Conservation (phyloP, 306 rosid species). For the Cucurbita pepo region DNA sequence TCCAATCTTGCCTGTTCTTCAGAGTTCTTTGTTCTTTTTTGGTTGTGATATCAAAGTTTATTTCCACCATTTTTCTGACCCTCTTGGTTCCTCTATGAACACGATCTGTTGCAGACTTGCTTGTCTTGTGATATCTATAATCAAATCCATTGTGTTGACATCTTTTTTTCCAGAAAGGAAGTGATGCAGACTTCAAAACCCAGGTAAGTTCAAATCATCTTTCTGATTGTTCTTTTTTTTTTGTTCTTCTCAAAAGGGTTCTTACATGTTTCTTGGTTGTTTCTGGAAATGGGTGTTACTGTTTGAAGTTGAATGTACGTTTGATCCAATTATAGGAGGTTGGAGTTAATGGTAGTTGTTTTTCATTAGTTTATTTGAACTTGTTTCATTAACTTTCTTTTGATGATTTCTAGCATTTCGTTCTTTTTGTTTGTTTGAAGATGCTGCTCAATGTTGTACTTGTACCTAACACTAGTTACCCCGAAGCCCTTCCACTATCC, state of each 20-base stretch:
- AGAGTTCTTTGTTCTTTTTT: not conserved
- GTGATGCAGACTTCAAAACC: conserved; percentile 93
- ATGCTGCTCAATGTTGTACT: not conserved
- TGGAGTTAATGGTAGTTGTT: not conserved
- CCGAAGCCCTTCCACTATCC: not conserved
- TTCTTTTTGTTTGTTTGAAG: not conserved
- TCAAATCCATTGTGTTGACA: conserved; percentile 10
- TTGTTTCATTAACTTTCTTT: not conserved
- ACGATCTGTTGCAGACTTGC: conserved; percentile 22
- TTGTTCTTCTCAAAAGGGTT: not conserved
- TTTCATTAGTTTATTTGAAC: not conserved
- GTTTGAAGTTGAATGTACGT: not conserved
- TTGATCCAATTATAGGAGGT: not conserved
- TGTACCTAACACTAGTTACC: not conserved
- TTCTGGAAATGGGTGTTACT: not conserved
- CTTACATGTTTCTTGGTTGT: not conserved
- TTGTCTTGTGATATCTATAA: conserved; percentile 24
- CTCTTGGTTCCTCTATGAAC: conserved; percentile 33
- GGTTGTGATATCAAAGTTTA: not conserved
- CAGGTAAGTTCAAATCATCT: conserved; percentile 36
- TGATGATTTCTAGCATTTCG: not conserved
- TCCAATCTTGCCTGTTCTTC: not conserved
- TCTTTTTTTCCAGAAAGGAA: conserved; percentile 12
- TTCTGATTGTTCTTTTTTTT: not conserved
- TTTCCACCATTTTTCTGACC: conserved; percentile 28